Evolutionary conservation across 306 rosid species (phyloP).

Genomic region (Phaseolus lunatus): DNA sequence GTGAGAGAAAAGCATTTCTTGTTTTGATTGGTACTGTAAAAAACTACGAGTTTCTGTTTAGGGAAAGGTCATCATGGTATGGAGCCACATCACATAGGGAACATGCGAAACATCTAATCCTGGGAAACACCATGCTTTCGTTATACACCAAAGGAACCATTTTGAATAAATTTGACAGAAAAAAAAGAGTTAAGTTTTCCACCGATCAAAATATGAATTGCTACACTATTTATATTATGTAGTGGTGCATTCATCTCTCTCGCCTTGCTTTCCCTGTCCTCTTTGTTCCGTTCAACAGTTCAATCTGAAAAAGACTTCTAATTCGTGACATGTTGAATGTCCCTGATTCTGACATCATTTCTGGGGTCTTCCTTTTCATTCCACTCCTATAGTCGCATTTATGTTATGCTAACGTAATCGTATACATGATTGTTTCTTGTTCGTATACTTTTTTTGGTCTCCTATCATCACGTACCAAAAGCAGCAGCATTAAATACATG

Average conservation of each 20-base stretch:
- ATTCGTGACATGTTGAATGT: constrained; percentile 55
- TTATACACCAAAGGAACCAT: constrained; percentile 44
- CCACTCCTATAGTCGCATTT: constrained; percentile 31
- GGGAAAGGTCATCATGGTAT: constrained; percentile 63
- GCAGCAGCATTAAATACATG: constrained; percentile 22
- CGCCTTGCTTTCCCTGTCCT: constrained; percentile 41
- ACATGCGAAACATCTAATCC: constrained; percentile 60
- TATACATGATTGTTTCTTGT: constrained; percentile 38
- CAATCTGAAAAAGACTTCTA: constrained; percentile 48
- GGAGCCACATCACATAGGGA: constrained; percentile 69
- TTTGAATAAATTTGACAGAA: constrained; percentile 36
- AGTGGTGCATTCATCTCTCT: constrained; percentile 26
- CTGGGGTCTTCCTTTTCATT: constrained; percentile 46
- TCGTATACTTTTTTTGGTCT: constrained; percentile 34
- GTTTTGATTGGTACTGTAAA: constrained; percentile 49
- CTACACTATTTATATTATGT: not conserved
- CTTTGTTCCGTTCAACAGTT: constrained; percentile 43
- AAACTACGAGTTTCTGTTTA: constrained; percentile 48
- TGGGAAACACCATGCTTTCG: constrained; percentile 42
- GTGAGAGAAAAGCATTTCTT: constrained; percentile 46
- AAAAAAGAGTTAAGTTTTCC: constrained; percentile 29
- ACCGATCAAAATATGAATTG: not conserved
- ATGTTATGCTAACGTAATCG: constrained; percentile 42
- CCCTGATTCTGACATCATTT: constrained; percentile 52
- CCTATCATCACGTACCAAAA: constrained; percentile 19